Conservation (phyloP, 768 basidiomycete species). For the Lentinula guzmanii region DNA sequence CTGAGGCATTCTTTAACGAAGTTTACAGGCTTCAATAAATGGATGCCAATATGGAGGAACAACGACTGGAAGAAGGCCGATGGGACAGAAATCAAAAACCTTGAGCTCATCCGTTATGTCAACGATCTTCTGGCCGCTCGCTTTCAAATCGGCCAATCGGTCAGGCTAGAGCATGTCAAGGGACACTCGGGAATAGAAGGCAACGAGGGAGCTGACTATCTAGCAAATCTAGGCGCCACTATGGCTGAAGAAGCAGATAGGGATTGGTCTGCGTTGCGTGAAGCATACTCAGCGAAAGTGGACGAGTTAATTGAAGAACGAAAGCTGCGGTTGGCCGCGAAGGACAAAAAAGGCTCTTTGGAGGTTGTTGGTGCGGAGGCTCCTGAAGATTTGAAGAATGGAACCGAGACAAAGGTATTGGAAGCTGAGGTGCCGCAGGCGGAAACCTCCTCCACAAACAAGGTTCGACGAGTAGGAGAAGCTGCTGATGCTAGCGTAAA, state of each 20-base stretch:
- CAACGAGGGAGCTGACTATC: slow-evolving; percentile 81
- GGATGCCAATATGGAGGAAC: slow-evolving; percentile 62
- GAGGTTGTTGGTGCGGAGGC: background rate
- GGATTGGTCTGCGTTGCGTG: slow-evolving; percentile 48
- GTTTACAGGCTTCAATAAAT: slow-evolving; percentile 56
- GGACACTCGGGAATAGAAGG: slow-evolving; percentile 76
- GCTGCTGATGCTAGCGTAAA: background rate
- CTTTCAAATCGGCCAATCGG: slow-evolving; percentile 40
- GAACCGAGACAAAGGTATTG: background rate
- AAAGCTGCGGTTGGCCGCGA: background rate
- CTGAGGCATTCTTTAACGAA: background rate
- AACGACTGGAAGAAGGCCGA: slow-evolving; percentile 43
- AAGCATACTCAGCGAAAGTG: slow-evolving; percentile 12
- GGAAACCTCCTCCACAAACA: background rate
- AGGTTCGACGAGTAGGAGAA: slow-evolving; percentile 2
- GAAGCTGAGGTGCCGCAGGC: background rate
- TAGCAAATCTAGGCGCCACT: slow-evolving; percentile 56
- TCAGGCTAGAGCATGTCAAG: slow-evolving; percentile 66
- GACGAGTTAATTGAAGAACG: slow-evolving; percentile 1
- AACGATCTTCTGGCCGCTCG: slow-evolving; percentile 55
- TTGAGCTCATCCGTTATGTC: slow-evolving; percentile 64
- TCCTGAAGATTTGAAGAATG: background rate
- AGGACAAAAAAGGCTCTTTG: background rate
- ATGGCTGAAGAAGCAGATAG: slow-evolving; percentile 37
- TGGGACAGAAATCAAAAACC: slow-evolving; percentile 67